phyloP scores from a whole-genome alignment of 2,329 filamentous ascomycete genomes.

The Nemania sp. region DNA sequence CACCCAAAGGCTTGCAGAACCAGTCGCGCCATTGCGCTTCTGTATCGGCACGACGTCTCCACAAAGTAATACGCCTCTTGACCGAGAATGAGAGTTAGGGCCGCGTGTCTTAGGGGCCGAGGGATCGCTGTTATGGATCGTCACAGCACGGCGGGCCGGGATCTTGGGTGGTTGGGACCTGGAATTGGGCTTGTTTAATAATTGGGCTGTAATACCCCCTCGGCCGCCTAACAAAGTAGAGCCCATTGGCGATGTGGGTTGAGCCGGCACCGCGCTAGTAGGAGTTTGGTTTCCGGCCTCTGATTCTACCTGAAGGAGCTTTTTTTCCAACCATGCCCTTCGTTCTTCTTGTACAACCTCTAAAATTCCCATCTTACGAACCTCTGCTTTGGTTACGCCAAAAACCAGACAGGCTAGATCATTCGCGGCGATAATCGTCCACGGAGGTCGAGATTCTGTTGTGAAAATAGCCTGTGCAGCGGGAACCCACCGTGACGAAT shows the following conservation, averaged over 20 bases:
- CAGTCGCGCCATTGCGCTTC: constrained; percentile 91
- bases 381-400: constrained; percentile 96
- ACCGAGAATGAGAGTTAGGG: constrained; percentile 78
- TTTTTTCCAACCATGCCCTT: constrained; percentile 88
- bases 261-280: constrained; percentile 54
- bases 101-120: constrained; percentile 66
- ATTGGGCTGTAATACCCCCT: constrained; percentile 83
- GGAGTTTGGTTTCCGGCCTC: constrained; percentile 58
- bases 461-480: constrained; percentile 97
- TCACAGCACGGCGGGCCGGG: constrained; percentile 72
- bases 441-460: constrained; percentile 89
- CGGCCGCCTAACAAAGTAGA: constrained; percentile 74
- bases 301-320: constrained; percentile 74
- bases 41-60: constrained; percentile 98
- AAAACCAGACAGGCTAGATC: constrained; percentile 98
- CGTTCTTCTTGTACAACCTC: constrained; percentile 94
- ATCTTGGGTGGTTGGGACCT: constrained; percentile 66
- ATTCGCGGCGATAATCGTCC: constrained; percentile 96
- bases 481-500: constrained; percentile 89
- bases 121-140: constrained; percentile 68
- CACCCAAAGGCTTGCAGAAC: constrained; percentile 96
- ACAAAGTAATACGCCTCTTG: constrained; percentile 89
- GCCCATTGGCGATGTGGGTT: constrained; percentile 56
- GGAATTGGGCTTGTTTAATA: constrained; percentile 84
- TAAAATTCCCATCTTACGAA: constrained; percentile 92